Evolutionary conservation across 129 eudicot species (phyloP).

Genomic region (Flaveria ramosissima): DNA sequence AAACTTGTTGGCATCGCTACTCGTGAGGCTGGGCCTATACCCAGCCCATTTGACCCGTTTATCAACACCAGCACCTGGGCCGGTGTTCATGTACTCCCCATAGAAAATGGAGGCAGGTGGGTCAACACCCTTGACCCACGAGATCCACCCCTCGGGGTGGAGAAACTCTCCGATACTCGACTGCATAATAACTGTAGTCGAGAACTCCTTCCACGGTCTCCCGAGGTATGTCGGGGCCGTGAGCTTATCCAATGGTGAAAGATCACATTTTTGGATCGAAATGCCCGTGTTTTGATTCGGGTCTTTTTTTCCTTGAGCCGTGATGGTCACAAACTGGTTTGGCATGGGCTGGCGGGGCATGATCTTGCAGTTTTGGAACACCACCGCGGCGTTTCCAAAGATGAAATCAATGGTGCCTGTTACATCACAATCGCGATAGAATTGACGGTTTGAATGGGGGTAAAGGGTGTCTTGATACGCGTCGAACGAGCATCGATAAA

Average conservation of each 20-base stretch:
- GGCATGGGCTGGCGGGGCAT: constrained; percentile 55
- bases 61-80: constrained; percentile 49
- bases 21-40: constrained; percentile 43
- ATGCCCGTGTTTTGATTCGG: constrained; percentile 74
- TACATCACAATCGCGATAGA: constrained; percentile 69
- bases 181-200: constrained; percentile 71
- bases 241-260: constrained; percentile 38
- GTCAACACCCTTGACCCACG: constrained; percentile 60
- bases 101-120: constrained; percentile 61
- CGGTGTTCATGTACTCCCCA: constrained; percentile 68
- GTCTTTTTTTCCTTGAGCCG: constrained; percentile 81
- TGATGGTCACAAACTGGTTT: constrained; percentile 62
- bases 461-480: constrained; percentile 88
- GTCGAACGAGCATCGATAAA: constrained; percentile 59
- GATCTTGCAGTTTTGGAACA: constrained; percentile 67
- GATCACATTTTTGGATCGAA: constrained; percentile 57
- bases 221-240: constrained; percentile 57
- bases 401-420: constrained; percentile 86
- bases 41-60: constrained; percentile 71
- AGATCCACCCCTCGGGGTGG: constrained; percentile 62
- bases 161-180: constrained; percentile 52
- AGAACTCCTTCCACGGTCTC: constrained; percentile 77
- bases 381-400: constrained; percentile 81
- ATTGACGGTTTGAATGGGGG: constrained; percentile 73
- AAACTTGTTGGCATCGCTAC: constrained; percentile 50